These are phyloP conservation scores for Neoboletus brunneissimus DNA, from an alignment of 768 basidiomycete species.

Conservation along the genomic window DNA sequence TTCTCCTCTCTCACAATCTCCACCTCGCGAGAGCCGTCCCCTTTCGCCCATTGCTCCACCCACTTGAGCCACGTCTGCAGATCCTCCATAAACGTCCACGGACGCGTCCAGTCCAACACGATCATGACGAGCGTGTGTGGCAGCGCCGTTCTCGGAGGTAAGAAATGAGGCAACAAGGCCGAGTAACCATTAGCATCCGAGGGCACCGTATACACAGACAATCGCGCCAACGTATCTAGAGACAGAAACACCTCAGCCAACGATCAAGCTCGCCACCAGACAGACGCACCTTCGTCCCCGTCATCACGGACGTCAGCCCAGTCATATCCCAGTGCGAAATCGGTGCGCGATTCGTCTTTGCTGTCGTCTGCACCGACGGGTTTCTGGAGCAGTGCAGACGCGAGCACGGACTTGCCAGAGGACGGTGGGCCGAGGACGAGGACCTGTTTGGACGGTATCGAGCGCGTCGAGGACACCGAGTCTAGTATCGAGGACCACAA, in stretches of 20 bases:
- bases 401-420: constrained; percentile 75
- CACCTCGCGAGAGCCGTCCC: constrained; percentile 64
- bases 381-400: constrained; percentile 70
- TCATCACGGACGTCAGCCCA: constrained; percentile 91
- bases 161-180: constrained; percentile 69
- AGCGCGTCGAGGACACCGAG: constrained; percentile 76
- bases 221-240: constrained; percentile 80
- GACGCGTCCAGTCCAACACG: constrained; percentile 92
- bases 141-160: constrained; percentile 66
- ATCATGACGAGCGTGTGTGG: constrained; percentile 79
- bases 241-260: neutral
- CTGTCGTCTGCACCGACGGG: constrained; percentile 48
- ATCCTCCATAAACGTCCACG: constrained; percentile 87
- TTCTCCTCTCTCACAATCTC: constrained; percentile 78
- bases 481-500: constrained; percentile 93
- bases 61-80: constrained; percentile 81
- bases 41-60: constrained; percentile 79
- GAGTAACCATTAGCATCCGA: constrained; percentile 72
- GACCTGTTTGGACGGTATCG: constrained; percentile 84
- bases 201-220: constrained; percentile 90
- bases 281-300: constrained; percentile 80
- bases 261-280: neutral
- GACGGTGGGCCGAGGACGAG: constrained; percentile 78
- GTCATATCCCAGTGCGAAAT: constrained; percentile 90
- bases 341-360: constrained; percentile 57